These are phyloP conservation scores for Tremella mesenterica DNA, from an alignment of 768 basidiomycete genomes.

Conservation along the genomic window DNA sequence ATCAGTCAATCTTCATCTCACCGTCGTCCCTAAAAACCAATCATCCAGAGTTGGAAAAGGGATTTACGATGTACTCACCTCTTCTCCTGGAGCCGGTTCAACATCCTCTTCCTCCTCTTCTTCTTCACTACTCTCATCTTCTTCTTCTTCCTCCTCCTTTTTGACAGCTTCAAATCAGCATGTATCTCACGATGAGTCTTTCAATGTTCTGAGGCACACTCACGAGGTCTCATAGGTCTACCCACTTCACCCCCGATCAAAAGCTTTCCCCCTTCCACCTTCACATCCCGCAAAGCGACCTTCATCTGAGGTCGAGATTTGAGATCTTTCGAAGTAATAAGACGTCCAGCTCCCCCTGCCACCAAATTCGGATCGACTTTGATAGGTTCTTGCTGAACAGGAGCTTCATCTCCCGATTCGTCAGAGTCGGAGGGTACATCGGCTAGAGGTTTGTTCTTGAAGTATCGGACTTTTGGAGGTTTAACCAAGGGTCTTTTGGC, in stretches of 20 bases:
- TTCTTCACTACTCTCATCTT: slow-evolving; percentile 29
- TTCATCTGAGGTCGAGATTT: slow-evolving; percentile 2
- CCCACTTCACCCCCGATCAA: slow-evolving; percentile 29
- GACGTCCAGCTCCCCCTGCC: slow-evolving; percentile 40
- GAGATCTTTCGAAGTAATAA: slow-evolving; percentile 15
- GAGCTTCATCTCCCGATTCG: slow-evolving; percentile 6
- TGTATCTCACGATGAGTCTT: background rate
- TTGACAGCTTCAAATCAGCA: slow-evolving; percentile 4
- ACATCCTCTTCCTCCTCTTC: slow-evolving; percentile 29
- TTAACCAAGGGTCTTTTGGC: slow-evolving; percentile 14
- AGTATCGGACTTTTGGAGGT: slow-evolving; percentile 32
- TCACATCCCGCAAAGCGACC: slow-evolving; percentile 13
- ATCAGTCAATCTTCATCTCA: slow-evolving; percentile 15
- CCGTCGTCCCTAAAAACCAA: no score
- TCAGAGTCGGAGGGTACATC: slow-evolving; percentile 24
- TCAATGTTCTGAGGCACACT: background rate
- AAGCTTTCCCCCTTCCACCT: slow-evolving; percentile 36
- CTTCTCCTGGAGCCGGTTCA: slow-evolving; percentile 15
- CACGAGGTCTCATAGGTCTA: slow-evolving; percentile 10
- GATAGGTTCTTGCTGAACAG: background rate
- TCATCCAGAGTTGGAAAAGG: no score
- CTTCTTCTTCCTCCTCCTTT: slow-evolving; percentile 29
- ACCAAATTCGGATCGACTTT: slow-evolving; percentile 24
- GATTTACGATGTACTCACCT: slow-evolving; percentile 32
- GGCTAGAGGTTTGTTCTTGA: slow-evolving; percentile 34